Conservation (phyloP, 148 eudicot genomes). For the Suaeda aralocaspica region DNA sequence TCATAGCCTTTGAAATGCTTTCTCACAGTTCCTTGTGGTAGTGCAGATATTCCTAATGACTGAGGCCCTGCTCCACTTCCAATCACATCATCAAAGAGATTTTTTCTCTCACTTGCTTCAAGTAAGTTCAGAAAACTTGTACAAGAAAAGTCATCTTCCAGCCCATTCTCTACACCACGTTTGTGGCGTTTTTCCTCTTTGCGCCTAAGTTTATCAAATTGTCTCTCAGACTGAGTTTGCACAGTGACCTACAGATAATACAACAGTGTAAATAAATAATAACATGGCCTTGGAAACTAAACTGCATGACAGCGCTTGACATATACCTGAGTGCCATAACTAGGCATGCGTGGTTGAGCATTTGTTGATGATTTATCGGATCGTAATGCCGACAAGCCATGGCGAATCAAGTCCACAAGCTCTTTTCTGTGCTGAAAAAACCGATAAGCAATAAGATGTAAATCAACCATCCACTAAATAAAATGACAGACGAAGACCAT, state of each 20-base stretch:
- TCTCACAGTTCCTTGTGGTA: slow-evolving; percentile 92
- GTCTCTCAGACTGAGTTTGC: slow-evolving; percentile 76
- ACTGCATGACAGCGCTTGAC: not conserved
- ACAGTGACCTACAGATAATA: slow-evolving; percentile 68
- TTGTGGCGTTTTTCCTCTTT: slow-evolving; percentile 92
- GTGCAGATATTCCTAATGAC: slow-evolving; percentile 55
- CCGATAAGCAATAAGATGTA: not conserved
- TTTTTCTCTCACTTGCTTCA: slow-evolving; percentile 92
- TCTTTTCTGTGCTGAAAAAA: slow-evolving; percentile 74
- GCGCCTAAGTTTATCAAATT: slow-evolving; percentile 94
- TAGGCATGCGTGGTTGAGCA: slow-evolving; percentile 78
- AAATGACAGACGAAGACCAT: not conserved
- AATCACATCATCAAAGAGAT: slow-evolving; percentile 73
- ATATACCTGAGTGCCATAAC: slow-evolving; percentile 92
- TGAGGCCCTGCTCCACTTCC: slow-evolving; percentile 71
- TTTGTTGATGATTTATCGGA: slow-evolving; percentile 60
- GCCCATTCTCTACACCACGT: slow-evolving; percentile 69
- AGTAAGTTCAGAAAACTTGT: slow-evolving; percentile 67
- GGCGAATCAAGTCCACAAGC: slow-evolving; percentile 76
- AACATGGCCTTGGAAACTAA: not conserved
- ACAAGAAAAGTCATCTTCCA: slow-evolving; percentile 60
- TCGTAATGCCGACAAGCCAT: slow-evolving; percentile 57
- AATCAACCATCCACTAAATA: slow-evolving; percentile 13
- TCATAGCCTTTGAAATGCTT: slow-evolving; percentile 93
- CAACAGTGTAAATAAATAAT: not conserved